Evolutionary conservation across 176 grass and related monocot genomes (phyloP).

Genomic region (Thalia dealbata): DNA sequence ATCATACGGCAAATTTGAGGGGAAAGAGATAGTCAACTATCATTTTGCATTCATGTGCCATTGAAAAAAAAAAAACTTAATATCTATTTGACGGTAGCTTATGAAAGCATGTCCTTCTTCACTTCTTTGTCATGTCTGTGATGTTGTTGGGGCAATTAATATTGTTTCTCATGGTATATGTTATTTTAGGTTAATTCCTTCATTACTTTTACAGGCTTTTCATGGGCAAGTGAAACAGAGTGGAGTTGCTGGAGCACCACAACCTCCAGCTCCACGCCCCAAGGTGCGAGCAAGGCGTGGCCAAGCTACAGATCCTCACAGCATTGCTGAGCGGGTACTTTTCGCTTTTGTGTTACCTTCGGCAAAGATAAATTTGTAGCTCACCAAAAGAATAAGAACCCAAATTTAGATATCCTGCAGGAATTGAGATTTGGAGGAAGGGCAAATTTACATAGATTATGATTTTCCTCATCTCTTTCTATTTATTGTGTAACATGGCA

Average conservation of each 20-base stretch:
- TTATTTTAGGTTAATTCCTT: not conserved
- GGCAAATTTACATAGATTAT: not conserved
- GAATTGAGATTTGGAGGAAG: not conserved
- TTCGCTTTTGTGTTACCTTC: not conserved
- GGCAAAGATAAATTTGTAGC: not conserved
- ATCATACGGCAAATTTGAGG: not conserved
- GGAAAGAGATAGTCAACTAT: not conserved
- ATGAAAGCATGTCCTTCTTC: not conserved
- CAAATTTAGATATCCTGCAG: too few relatives aligned
- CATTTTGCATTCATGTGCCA: not conserved
- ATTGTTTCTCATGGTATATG: not conserved
- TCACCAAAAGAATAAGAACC: not conserved
- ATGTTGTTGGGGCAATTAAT: not conserved
- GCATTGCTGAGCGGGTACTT: conserved; percentile 86
- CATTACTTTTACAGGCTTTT: conserved; percentile 34
- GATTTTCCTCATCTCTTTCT: not conserved
- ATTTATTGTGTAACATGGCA: not conserved
- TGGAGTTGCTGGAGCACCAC: conserved; percentile 28
- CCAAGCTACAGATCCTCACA: conserved; percentile 94
- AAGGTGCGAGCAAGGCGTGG: conserved; percentile 93
- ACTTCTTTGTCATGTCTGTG: not conserved
- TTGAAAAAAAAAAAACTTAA: too few relatives aligned
- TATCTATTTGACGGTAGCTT: not conserved
- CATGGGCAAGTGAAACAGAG: conserved; percentile 62
- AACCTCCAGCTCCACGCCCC: conserved; percentile 64